Conservation (phyloP, 371 early-diverging fungal species). For the Apophysomyces elegans region DNA sequence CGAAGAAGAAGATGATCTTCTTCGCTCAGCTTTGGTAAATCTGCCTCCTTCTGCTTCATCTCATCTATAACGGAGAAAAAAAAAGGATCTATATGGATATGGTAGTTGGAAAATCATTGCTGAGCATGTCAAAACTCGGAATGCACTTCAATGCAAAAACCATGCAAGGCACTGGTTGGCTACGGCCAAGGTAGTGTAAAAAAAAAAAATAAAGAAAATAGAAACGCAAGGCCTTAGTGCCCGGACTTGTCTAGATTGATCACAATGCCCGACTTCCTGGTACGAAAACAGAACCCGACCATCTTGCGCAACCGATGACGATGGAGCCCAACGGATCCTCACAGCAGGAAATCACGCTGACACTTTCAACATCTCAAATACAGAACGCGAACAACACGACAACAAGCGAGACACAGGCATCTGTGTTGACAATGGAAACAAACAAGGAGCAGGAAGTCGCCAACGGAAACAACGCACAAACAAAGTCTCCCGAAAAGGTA, state of each 20-base stretch:
- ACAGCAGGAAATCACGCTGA: no score
- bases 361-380: no score
- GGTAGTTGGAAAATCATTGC: constrained; percentile 73
- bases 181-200: neutral
- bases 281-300: neutral
- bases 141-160: constrained; percentile 70
- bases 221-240: neutral
- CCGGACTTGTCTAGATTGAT: neutral
- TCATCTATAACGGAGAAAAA: neutral
- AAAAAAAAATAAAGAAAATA: neutral
- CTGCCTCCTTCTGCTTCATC: neutral
- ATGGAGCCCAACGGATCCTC: neutral
- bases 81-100: constrained; percentile 58
- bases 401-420: neutral
- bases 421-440: neutral
- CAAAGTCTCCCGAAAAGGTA: constrained; percentile 51
- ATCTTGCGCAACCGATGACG: neutral
- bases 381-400: neutral
- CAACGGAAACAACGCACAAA: constrained; percentile 17
- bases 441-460: neutral
- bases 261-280: neutral
- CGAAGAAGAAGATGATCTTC: constrained; percentile 43
- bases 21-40: constrained; percentile 54
- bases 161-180: constrained; percentile 64
- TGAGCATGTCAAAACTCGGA: constrained; percentile 58